A percentile compares a stretch with the other conserved stretches of the same genome.
Evolutionary conservation across 345 rosid genomes (phyloP).

Genomic region (Eucalyptus fibrosa): DNA sequence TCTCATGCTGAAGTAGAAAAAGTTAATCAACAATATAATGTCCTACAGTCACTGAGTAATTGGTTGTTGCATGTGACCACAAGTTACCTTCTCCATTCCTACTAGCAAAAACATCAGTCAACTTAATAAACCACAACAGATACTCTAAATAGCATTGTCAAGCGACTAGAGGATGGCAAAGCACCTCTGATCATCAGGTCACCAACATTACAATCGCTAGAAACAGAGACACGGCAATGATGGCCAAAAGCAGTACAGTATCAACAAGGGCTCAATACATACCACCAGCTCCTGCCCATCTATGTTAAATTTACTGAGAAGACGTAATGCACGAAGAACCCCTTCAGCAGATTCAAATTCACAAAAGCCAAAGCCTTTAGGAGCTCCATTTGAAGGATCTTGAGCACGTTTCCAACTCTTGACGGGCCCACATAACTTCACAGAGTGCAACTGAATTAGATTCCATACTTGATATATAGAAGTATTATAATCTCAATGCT

Average conservation of each 20-base stretch:
- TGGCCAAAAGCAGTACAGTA: neutral
- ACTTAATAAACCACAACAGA: neutral
- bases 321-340: conserved; percentile 86
- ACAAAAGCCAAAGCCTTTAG: conserved; percentile 88
- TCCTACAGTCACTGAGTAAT: neutral
- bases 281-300: conserved; percentile 95
- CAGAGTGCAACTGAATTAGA: neutral
- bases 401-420: conserved; percentile 85
- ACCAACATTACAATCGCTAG: neutral
- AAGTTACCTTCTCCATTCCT: neutral
- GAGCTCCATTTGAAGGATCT: conserved; percentile 73
- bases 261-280: conserved; percentile 7
- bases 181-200: neutral
- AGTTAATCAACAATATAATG: neutral
- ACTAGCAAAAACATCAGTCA: neutral
- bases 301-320: conserved; percentile 72
- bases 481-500: neutral
- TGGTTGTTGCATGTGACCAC: neutral
- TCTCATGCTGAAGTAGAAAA: neutral
- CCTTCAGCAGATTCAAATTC: conserved; percentile 97
- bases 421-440: conserved; percentile 88
- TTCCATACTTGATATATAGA: neutral
- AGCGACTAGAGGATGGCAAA: neutral
- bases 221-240: neutral
- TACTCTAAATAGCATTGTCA: neutral